These are phyloP conservation scores for Hordeum marinum DNA, from an alignment of 176 grass and related monocot genomes.

Conservation along the genomic window DNA sequence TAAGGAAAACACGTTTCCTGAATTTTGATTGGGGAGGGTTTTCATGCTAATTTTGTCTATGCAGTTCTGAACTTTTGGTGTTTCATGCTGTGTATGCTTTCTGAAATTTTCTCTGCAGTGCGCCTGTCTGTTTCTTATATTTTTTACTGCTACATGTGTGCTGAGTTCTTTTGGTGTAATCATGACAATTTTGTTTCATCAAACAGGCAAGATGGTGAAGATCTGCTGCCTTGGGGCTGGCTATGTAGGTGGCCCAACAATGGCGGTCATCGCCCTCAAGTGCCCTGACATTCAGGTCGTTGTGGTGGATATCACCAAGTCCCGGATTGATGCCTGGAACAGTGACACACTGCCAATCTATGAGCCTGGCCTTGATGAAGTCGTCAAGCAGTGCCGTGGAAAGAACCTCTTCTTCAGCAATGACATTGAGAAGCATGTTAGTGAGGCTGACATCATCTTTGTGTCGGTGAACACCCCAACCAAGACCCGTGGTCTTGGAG, in stretches of 20 bases:
- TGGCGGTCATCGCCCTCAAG: conserved; percentile 67
- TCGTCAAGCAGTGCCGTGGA: conserved; percentile 58
- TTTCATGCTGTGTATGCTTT: background rate
- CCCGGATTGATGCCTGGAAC: conserved; percentile 64
- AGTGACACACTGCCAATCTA: conserved; percentile 64
- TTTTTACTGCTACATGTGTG: background rate
- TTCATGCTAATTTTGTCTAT: background rate
- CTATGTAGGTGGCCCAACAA: conserved; percentile 74
- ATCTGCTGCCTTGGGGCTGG: conserved; percentile 75
- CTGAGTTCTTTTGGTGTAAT: background rate
- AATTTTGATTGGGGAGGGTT: background rate
- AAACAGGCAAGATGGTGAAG: conserved; percentile 51
- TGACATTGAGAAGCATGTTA: conserved; percentile 58
- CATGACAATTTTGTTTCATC: background rate
- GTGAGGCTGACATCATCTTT: conserved; percentile 63
- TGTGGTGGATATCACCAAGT: conserved; percentile 48
- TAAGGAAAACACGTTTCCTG: background rate
- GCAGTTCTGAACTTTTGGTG: background rate
- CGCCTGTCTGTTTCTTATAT: background rate
- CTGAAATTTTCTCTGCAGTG: background rate
- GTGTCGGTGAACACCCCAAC: conserved; percentile 76
- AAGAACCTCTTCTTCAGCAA: conserved; percentile 74
- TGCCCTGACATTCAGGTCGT: conserved; percentile 58
- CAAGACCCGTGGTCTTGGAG: conserved; percentile 60
- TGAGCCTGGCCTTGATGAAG: conserved; percentile 59